phyloP scores from a whole-genome alignment of 2,329 filamentous ascomycete species.

The Diaporthe velutina region DNA sequence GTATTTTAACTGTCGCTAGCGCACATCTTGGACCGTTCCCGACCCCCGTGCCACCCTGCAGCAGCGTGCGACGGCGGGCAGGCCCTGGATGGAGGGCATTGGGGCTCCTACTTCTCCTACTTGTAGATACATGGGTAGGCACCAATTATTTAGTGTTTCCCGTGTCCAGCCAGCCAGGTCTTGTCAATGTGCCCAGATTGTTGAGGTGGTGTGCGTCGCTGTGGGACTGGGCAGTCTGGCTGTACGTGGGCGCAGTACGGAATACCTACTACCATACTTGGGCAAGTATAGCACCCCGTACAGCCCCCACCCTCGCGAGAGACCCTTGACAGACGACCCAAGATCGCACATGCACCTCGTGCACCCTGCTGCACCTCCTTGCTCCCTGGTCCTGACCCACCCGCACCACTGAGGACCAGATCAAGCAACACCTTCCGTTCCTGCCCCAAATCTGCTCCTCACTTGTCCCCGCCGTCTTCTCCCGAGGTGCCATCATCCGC shows the following conservation, averaged over 20 bases:
- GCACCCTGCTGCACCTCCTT: background rate
- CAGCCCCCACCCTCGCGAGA: background rate
- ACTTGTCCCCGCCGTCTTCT: constrained; percentile 35
- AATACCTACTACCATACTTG: background rate
- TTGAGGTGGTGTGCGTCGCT: background rate
- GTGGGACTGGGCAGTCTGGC: background rate
- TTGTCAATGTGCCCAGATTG: background rate
- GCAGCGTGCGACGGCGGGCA: background rate
- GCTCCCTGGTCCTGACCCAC: background rate
- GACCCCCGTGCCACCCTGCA: background rate
- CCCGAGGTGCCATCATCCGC: constrained; percentile 26
- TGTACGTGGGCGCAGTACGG: background rate
- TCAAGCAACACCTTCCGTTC: constrained; percentile 22
- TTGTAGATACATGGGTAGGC: background rate
- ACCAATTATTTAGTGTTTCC: background rate
- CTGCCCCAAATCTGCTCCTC: constrained; percentile 4
- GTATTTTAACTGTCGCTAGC: background rate
- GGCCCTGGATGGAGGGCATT: too few species aligned
- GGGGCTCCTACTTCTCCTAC: too few species aligned
- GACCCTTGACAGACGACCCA: constrained; percentile 12
- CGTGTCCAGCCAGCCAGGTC: background rate
- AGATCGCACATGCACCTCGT: constrained; percentile 5
- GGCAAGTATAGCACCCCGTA: background rate
- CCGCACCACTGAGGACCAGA: constrained; percentile 15
- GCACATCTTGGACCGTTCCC: background rate